Evolutionary conservation across 192 early-diverging fungal genomes (phyloP).

Genomic region (Umbelopsis sp.): DNA sequence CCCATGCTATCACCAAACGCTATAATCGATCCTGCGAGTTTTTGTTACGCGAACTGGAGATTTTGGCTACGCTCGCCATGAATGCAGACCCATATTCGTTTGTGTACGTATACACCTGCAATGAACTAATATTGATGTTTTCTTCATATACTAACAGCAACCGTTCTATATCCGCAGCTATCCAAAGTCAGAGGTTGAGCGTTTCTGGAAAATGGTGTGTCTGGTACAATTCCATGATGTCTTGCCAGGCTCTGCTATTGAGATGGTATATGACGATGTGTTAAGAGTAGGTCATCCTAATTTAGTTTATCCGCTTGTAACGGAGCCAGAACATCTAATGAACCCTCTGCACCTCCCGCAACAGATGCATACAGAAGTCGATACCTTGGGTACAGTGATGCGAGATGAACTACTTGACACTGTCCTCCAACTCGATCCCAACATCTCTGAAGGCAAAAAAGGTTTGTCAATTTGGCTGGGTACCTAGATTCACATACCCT

Average conservation of each 20-base stretch:
- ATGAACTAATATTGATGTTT: background rate
- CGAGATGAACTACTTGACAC: conserved; percentile 46
- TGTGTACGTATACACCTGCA: background rate
- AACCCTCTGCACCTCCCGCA: conserved; percentile 3
- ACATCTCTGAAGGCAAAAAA: background rate
- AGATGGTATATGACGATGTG: conserved; percentile 88
- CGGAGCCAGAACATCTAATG: conserved; percentile 20
- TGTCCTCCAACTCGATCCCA: conserved; percentile 45
- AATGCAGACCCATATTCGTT: conserved; percentile 22
- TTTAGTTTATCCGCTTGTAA: too few relatives aligned
- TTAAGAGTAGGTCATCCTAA: conserved; percentile 35
- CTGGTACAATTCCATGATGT: conserved; percentile 99
- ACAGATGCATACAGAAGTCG: conserved; percentile 46
- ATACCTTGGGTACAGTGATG: conserved; percentile 32
- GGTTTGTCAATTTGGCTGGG: background rate
- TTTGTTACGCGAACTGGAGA: conserved; percentile 84
- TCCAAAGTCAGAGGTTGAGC: conserved; percentile 74
- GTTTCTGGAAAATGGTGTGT: conserved; percentile 87
- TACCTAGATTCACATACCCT: too few relatives aligned
- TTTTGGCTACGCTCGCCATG: conserved; percentile 59
- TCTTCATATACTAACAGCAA: background rate
- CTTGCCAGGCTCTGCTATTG: conserved; percentile 90
- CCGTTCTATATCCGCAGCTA: conserved; percentile 44
- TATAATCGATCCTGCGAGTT: conserved; percentile 86
- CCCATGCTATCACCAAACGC: conserved; percentile 84